Base-by-base conservation (phyloP, 352 stramenopile genomes). In the Plasmopara viticola region DNA sequence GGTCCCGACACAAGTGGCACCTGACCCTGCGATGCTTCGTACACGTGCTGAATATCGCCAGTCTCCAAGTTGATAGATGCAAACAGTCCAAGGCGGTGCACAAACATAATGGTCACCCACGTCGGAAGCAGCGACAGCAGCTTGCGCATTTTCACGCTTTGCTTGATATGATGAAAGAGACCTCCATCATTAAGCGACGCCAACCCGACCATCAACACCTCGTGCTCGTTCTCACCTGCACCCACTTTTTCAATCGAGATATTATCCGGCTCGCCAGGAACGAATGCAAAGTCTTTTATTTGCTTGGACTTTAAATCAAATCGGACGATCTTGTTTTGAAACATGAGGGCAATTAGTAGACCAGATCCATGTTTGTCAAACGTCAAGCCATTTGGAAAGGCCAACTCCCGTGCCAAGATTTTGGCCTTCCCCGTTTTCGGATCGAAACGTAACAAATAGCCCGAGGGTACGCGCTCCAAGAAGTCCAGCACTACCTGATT, bases 241-340 rank as follows among this genome's bases (percentile, higher is more conserved):
- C 58, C 54, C 0, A 72, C 46, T 18, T 63, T 70, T 25, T 64
- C 60, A 14, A 87, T 60, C 30, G 53, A 66, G 10, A 87, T 54
- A 30, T 84, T 84, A 52, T 82, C 74, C 0, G 76, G 72, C 39
- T 72, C 58, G 29, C 73, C 72, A 2, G 76, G 73, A 31, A 83
- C 44, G 51, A 77, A 87, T 10, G 76, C 76, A 56, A 84, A 87
- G 45, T 87, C 73, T 28, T 70, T 58, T 3, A 87, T 31, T 44
- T 60, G 53, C 43, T 66, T 62, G 6, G 66, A 80, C 31, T 56
- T 44, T 0, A 84, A 53, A 33, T 72, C 64, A 37, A 70, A 87
- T 34, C 69, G 72, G 33, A 78, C 66, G 29, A 87, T 60, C 50
- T 87, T 87, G 60, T 80, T 71, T 44, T 78, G 67, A 50, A 72